Evolutionary conservation across 257 asterid genomes (phyloP), one percentile per base, ranked within the genome.

Genomic region (Solanum rostratum): DNA sequence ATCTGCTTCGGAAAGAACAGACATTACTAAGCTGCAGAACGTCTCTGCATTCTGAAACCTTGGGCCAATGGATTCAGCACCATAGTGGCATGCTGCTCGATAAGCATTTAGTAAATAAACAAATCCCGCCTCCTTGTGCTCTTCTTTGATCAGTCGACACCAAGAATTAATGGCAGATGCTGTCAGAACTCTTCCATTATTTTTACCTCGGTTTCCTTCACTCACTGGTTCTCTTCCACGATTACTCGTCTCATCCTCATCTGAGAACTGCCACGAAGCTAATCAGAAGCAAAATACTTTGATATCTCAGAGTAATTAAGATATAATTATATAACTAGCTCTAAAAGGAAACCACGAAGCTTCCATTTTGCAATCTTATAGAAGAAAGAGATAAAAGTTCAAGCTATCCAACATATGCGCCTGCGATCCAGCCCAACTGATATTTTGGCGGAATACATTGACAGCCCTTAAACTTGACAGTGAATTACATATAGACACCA

Each of bases 21-120:
- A 92, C 83, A 88, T 86, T 84, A 97, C 49, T 85, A 91, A 87
- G 86, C 85, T 90, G 90, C 94, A 86, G 86, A 95, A 95, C 80
- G 97, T 86, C 87, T 90, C 95, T 59, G 97, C 92, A 87, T 87
- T 88, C 63, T 92, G 92, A 82, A 97, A 88, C 74, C 50, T 87
- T 86, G 84, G 92, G 84, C 93, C 91, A 65, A 87, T 84, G 22
- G 98, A 90, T 88, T 90, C 93, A 76, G 96, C 87, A 89, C 97
- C 99, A 86, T 91, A 94, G 89, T 92, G 98, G 84, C 98, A 92
- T 60, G 97, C 98, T 80, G 98, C 90, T 79, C 98, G 95, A 87
- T 95, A 95, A 69, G 98, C 98, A 91, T 97, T 97, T 78, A 97
- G 91, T 80, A 97, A 89, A 89, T 91, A 89, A 84, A 86, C 60